Evolutionary conservation across 1,284 basidiomycete genomes (phyloP).

Genomic region (Mycosarcoma mackinlayi): DNA sequence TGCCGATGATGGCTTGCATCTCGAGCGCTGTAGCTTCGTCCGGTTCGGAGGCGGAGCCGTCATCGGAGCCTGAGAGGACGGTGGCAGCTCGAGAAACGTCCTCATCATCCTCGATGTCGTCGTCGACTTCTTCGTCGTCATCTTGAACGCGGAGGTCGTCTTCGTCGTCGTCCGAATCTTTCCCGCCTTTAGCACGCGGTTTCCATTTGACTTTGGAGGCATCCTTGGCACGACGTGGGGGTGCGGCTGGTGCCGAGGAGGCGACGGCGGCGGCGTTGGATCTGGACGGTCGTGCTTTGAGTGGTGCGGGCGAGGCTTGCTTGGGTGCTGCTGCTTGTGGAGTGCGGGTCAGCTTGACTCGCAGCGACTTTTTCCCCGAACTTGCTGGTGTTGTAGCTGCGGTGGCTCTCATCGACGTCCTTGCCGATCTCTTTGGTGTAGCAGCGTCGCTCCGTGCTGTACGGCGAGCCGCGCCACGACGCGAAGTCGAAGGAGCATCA

Average conservation of each 20-base stretch:
- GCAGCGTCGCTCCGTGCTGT: conserved; percentile 1
- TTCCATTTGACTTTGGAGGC: conserved; percentile 45
- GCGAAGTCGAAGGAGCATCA: conserved; percentile 38
- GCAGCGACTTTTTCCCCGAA: conserved; percentile 30
- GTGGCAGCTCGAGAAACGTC: conserved; percentile 16
- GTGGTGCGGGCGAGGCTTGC: conserved; percentile 10
- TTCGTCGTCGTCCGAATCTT: conserved; percentile 25
- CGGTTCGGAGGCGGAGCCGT: conserved; percentile 28
- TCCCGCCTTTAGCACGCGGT: conserved; percentile 18
- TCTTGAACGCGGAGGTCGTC: conserved; percentile 15
- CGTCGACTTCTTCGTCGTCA: conserved; percentile 22
- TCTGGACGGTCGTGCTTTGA: conserved; percentile 7
- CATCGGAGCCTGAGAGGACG: conserved; percentile 3
- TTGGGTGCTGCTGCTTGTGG: conserved; percentile 17
- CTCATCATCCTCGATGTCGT: conserved; percentile 9
- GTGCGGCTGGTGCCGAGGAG: conserved; percentile 4
- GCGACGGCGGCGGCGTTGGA: not conserved
- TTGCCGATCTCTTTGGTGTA: conserved; percentile 19
- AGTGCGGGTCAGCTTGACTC: conserved; percentile 44
- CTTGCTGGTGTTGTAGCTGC: not conserved
- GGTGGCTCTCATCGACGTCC: not conserved
- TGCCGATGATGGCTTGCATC: conserved; percentile 43
- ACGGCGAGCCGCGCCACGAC: conserved; percentile 4
- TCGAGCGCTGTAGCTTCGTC: conserved; percentile 43
- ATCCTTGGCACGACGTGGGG: conserved; percentile 23